phyloP scores from a whole-genome alignment of 2,329 filamentous ascomycete species.

The Colletotrichum camelliae region DNA sequence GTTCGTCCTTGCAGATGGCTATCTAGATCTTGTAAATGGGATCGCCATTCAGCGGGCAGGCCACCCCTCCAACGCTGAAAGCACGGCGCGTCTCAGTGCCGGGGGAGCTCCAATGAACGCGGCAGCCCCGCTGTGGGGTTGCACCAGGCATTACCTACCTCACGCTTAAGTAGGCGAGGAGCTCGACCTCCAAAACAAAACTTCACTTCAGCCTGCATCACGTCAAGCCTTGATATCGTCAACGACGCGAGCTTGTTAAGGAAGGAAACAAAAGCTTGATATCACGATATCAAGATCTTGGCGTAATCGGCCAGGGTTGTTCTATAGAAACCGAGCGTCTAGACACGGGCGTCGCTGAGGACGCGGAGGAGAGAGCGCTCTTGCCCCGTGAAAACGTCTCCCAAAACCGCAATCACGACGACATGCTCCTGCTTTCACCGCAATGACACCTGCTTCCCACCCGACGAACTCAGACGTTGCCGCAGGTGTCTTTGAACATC shows the following conservation, averaged over 20 bases:
- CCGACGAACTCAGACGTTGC: background rate
- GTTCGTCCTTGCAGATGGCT: background rate
- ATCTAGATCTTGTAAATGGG: background rate
- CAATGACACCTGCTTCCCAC: background rate
- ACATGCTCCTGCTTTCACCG: background rate
- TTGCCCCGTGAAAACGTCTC: background rate
- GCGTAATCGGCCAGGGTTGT: background rate
- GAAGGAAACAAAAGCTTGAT: background rate
- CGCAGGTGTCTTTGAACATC: background rate
- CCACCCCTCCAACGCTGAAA: background rate
- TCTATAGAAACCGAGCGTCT: background rate
- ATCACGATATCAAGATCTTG: background rate
- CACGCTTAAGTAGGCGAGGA: background rate
- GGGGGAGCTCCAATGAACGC: background rate
- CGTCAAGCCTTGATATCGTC: background rate
- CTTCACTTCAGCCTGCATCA: background rate
- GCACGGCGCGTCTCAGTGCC: background rate
- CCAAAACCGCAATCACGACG: background rate
- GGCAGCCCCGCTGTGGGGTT: slow-evolving; percentile 19
- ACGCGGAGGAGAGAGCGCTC: background rate
- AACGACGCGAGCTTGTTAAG: background rate
- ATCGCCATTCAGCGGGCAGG: background rate
- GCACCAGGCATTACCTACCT: background rate
- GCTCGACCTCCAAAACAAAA: slow-evolving; percentile 8
- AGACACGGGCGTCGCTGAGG: background rate